These are phyloP conservation scores for Acer yangbiense DNA, from an alignment of 345 rosid species.

Conservation along the genomic window DNA sequence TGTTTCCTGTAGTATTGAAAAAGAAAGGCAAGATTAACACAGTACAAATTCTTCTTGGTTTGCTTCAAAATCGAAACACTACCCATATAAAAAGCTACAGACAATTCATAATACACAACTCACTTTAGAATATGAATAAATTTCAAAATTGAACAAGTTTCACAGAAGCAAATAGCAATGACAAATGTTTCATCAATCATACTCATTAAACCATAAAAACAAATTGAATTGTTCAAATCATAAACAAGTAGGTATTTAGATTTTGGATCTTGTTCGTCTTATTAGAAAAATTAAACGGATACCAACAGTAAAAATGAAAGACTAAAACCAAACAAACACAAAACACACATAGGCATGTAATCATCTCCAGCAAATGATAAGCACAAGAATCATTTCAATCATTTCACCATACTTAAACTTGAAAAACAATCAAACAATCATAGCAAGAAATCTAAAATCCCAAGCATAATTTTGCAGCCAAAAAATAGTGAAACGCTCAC, in stretches of 20 bases:
- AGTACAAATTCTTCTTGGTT: background rate
- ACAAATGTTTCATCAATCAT: background rate
- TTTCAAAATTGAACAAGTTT: background rate
- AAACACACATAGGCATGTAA: too few species aligned
- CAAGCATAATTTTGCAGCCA: background rate
- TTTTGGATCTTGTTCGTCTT: too few species aligned
- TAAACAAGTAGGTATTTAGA: too few species aligned
- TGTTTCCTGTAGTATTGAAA: conserved; percentile 64
- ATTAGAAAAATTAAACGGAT: too few species aligned
- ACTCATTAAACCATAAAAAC: too few species aligned
- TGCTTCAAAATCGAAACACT: background rate
- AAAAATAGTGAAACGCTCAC: conserved; percentile 37
- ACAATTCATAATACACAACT: background rate
- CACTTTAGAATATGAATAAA: conserved; percentile 1
- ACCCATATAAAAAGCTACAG: background rate
- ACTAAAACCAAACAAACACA: background rate
- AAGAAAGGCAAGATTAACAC: background rate
- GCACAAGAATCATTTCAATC: background rate
- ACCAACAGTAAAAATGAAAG: background rate
- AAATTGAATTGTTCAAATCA: too few species aligned
- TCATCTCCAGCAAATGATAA: background rate
- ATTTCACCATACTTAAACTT: background rate
- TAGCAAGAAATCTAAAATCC: conserved; percentile 16
- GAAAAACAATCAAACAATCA: background rate
- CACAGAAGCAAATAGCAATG: background rate